Percentiles rank a stretch among this genome's conserved stretches.
Conservation (phyloP, 768 basidiomycete genomes). For the Lentinula guzmanii region DNA sequence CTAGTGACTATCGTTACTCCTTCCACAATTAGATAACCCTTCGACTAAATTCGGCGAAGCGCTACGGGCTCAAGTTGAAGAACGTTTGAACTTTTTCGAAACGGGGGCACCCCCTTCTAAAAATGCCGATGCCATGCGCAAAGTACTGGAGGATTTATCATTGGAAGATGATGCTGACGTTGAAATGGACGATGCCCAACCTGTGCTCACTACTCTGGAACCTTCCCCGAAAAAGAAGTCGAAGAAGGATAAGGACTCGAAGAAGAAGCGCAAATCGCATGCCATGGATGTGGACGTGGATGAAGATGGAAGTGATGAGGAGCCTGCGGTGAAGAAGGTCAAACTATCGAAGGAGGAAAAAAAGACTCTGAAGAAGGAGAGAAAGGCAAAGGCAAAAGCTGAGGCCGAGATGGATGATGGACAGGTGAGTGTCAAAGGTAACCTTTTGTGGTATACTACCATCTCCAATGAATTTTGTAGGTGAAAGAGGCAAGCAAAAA, state of each 20-base stretch:
- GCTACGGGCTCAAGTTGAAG: constrained; percentile 89
- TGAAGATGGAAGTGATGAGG: constrained; percentile 33
- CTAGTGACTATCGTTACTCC: background rate
- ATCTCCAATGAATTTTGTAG: constrained; percentile 13
- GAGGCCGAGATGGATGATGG: constrained; percentile 29
- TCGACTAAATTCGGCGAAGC: constrained; percentile 95
- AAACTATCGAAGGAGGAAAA: constrained; percentile 84
- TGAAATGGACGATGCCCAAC: constrained; percentile 37
- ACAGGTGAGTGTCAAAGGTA: constrained; percentile 8
- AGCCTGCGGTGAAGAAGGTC: constrained; percentile 57
- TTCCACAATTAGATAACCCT: constrained; percentile 56
- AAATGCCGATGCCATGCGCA: constrained; percentile 88
- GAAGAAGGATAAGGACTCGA: constrained; percentile 28
- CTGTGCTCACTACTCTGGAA: constrained; percentile 56
- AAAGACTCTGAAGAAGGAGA: constrained; percentile 76
- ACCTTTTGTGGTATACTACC: background rate
- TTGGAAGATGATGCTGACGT: constrained; percentile 55
- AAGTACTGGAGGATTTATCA: constrained; percentile 75
- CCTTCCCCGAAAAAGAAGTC: constrained; percentile 48
- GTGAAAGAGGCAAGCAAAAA: constrained; percentile 27
- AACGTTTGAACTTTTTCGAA: constrained; percentile 92
- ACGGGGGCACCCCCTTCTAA: constrained; percentile 84
- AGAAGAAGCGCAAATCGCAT: constrained; percentile 65
- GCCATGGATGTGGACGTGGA: constrained; percentile 59
- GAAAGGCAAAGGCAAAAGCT: constrained; percentile 57